These are phyloP conservation scores for Iris macrosiphon DNA, from an alignment of 106 monocot species.

Conservation along the genomic window DNA sequence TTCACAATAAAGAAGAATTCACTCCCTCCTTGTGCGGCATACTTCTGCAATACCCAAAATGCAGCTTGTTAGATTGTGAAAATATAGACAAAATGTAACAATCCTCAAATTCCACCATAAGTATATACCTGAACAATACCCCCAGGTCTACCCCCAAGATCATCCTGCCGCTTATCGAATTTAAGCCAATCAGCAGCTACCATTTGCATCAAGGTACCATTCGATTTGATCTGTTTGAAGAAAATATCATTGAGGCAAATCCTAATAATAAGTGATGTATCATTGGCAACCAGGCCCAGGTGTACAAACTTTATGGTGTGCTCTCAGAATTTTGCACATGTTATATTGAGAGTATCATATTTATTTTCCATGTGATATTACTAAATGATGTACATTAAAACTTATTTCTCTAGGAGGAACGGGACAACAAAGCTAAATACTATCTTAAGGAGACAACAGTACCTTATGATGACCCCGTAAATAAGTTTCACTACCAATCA, in stretches of 20 bases:
- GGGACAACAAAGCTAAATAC: no score
- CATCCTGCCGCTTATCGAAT: constrained; percentile 95
- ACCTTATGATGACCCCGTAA: constrained; percentile 86
- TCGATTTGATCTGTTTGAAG: constrained; percentile 66
- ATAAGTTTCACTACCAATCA: constrained; percentile 85
- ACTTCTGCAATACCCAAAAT: constrained; percentile 16
- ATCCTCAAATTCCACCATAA: no score
- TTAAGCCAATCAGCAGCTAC: constrained; percentile 94
- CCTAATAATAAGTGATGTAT: no score
- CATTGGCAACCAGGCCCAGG: no score
- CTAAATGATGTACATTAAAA: neutral
- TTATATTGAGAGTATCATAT: no score
- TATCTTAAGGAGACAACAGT: constrained; percentile 3
- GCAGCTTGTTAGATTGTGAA: constrained; percentile 8
- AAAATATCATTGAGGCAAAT: no score
- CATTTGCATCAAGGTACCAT: constrained; percentile 90
- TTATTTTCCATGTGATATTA: no score
- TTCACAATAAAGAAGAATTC: constrained; percentile 61
- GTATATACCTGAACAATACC: constrained; percentile 83
- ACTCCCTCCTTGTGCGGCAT: constrained; percentile 11
- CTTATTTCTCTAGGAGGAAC: no score
- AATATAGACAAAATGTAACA: no score
- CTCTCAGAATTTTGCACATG: no score
- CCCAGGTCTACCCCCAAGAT: constrained; percentile 72
- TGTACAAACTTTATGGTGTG: no score